Evolutionary conservation across 805 yeast species (phyloP), one percentile per base, ranked within the genome.

Genomic region (Tetrapisispora namnaoensis): DNA sequence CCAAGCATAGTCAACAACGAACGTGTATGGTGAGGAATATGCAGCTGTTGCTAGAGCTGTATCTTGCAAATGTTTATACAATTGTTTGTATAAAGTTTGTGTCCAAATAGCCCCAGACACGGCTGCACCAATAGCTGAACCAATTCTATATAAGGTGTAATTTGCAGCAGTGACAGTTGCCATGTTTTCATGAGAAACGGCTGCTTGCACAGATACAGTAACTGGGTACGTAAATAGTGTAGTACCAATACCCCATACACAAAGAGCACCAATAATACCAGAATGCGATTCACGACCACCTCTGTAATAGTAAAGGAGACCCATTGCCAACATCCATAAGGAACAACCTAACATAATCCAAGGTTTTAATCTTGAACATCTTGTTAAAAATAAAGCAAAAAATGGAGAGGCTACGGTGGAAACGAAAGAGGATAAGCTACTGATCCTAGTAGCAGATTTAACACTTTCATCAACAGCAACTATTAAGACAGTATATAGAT

Each of bases 41-140:
- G 80, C 82, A 2, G 48, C 51, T 0, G 65, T 53, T 9, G 79
- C 78, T n/a, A 74, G 52, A 0, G 71, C 62, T 1, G 64, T 55
- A 49, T 75, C 69, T 9, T 61, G 58, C 55, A 70, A 52, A 49
- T 66, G 55, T 43, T 68, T 63, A 32, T 57, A 49, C 44, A 79
- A 63, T 55, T 72, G 59, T 21, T 60, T 57, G 59, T 77, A 83
- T 56, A 83, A 67, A 17, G 71, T 59, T 58, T 80, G 80, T 13
- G 86, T 77, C 88, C 88, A 83, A 39, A 83, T 72, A 30, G 87
- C 86, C 55, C 88, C 89, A 16, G 85, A 74, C 17, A 83, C 76
- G 22, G 83, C 66, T 35, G 75, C 65, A 20, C 89, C 89, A 45
- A 82, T 59, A 10, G 86, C 84, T 14, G 76, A 63, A 11, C 90